phyloP scores from a whole-genome alignment of 2,329 filamentous ascomycete genomes.

The Aspergillus quadrilineatus region DNA sequence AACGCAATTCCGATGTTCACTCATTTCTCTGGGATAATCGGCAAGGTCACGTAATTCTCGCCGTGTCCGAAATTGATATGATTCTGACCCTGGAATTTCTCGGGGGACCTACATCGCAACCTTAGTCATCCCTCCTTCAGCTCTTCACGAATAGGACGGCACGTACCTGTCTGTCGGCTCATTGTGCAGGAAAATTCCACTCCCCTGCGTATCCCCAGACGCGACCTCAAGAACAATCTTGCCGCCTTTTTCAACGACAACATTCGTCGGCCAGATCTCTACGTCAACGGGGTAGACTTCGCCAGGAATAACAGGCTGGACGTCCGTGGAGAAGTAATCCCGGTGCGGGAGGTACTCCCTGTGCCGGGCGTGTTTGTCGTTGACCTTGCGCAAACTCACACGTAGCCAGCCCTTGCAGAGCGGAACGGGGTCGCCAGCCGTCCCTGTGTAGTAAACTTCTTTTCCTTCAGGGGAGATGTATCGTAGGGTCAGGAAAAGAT shows the following conservation, averaged over 20 bases:
- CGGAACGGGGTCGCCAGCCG: conserved; percentile 55
- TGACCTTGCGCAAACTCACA: conserved; percentile 51
- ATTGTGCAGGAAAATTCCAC: conserved; percentile 51
- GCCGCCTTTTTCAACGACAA: conserved; percentile 35
- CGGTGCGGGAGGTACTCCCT: conserved; percentile 49
- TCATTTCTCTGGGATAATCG: conserved; percentile 43
- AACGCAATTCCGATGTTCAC: background rate
- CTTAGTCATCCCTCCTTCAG: background rate
- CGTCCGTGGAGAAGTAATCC: conserved; percentile 52
- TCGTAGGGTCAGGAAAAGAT: conserved; percentile 57
- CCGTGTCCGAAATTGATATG: conserved; percentile 50
- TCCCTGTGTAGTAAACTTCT: conserved; percentile 57
- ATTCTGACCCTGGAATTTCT: conserved; percentile 49
- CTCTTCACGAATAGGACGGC: background rate
- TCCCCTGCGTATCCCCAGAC: conserved; percentile 53
- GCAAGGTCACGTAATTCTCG: conserved; percentile 51
- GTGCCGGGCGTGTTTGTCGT: conserved; percentile 46
- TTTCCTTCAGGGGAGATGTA: conserved; percentile 51
- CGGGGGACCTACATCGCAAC: conserved; percentile 35
- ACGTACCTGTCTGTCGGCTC: conserved; percentile 37
- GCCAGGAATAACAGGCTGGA: conserved; percentile 48
- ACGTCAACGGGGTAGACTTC: conserved; percentile 54
- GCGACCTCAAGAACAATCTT: conserved; percentile 32
- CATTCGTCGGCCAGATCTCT: conserved; percentile 41
- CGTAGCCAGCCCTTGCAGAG: conserved; percentile 57